Evolutionary conservation across 2,329 filamentous ascomycete species (phyloP), one percentile per base, ranked within the genome.

Genomic region (Cladosporium colombiae): DNA sequence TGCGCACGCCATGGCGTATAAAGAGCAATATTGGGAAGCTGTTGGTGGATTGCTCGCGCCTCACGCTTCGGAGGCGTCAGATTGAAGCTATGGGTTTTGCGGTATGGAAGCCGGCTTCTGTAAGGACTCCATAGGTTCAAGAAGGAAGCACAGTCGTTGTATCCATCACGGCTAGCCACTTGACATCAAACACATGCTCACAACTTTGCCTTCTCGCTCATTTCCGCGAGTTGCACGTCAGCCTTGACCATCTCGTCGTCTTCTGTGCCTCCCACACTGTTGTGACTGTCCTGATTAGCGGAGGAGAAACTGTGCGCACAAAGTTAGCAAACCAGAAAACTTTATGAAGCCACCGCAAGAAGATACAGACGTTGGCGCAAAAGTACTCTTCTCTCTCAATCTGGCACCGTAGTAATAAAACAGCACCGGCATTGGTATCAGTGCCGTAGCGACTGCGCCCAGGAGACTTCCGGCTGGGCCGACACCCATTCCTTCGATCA

Each of bases 401-500:
- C 72, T 78, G 65, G 76, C 79, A 29, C 81, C 81, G 62, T 75
- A 78, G 25, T 80, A 64, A 59, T 81, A 82, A 68, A 82, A 82
- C 6, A 78, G 60, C 18, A 82, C 67, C 0, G 80, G 81, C 72
- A 82, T 76, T 2, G 81, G 81, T 0, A 81, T 77, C 7, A 81
- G 72, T 0, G 79, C 61, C 1, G 77, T 68, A 0, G 80, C 80
- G 0, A 83, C 74, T 60, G 76, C 80, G 0, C 81, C 82, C 1
- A 83, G 74, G 14, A 83, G 67, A 3, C 80, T 82, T 55, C 74
- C 71, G 0, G 80, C 80, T 78, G 80, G 83, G 63, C 84, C 72
- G 8, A 85, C 79, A 8, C 83, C 83, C 74, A 85, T 81, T 33
- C 62, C 56, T 44, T 70, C 59, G 49, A 71, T 68, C 71, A 74